Evolutionary conservation across 495 filamentous ascomycete genomes (phyloP).

Genomic region (Chaetomidium leptoderma): DNA sequence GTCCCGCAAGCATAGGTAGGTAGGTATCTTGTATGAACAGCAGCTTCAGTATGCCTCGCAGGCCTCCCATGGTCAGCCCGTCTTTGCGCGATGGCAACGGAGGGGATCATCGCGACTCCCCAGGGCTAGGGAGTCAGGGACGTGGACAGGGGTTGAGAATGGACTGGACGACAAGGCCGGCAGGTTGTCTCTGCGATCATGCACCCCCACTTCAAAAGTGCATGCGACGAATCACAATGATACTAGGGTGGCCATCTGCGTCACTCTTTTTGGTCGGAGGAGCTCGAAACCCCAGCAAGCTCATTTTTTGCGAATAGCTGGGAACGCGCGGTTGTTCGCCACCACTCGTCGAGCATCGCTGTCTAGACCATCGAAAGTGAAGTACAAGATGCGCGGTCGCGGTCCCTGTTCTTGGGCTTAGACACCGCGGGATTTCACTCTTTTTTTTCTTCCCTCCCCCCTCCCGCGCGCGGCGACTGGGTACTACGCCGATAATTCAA

Average conservation of each 20-base stretch:
- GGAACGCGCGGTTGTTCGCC: slow-evolving; percentile 14
- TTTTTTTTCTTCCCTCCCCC: not conserved
- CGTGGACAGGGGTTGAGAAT: not conserved
- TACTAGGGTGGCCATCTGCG: not conserved
- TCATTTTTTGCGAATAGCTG: slow-evolving; percentile 6
- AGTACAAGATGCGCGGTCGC: slow-evolving; percentile 20
- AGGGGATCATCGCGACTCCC: not conserved
- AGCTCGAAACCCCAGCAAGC: slow-evolving; percentile 5
- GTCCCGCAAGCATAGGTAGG: too few species aligned
- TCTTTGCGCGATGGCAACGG: too few species aligned
- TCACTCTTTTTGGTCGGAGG: not conserved
- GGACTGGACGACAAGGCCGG: not conserved
- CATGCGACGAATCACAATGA: not conserved
- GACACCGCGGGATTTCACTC: slow-evolving; percentile 13
- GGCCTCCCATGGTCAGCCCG: not conserved
- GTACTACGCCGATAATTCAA: not conserved
- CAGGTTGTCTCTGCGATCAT: too few species aligned
- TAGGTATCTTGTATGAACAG: too few species aligned
- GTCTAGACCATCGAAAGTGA: not conserved
- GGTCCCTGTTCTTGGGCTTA: slow-evolving; percentile 5
- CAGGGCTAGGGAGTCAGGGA: not conserved
- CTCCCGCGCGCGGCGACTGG: not conserved
- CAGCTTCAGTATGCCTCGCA: not conserved
- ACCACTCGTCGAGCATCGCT: not conserved
- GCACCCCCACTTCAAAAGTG: not conserved